phyloP scores from a whole-genome alignment of 2,329 filamentous ascomycete species.

The Hymenoscyphus scutula region DNA sequence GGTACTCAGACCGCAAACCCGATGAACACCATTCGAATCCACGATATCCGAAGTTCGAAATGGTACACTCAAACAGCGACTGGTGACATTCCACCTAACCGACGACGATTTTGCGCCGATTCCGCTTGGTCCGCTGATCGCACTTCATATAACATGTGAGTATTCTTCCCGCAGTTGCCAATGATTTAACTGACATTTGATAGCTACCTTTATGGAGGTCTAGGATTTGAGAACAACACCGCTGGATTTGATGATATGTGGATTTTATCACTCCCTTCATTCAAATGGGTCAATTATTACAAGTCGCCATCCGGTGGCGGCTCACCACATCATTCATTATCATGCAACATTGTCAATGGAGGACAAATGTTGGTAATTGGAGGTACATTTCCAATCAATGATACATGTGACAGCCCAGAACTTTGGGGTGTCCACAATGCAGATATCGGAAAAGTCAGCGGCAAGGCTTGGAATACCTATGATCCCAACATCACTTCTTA shows the following conservation, averaged over 20 bases:
- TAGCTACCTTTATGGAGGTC: slow-evolving; percentile 62
- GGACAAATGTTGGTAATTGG: slow-evolving; percentile 64
- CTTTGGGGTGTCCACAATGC: slow-evolving; percentile 56
- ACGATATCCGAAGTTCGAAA: slow-evolving; percentile 56
- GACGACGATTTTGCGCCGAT: slow-evolving; percentile 60
- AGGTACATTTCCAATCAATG: slow-evolving; percentile 51
- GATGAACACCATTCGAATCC: slow-evolving; percentile 54
- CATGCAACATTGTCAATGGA: slow-evolving; percentile 54
- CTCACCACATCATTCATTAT: slow-evolving; percentile 52
- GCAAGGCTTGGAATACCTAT: slow-evolving; percentile 51
- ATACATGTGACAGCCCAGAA: slow-evolving; percentile 51
- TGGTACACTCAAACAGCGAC: slow-evolving; percentile 60
- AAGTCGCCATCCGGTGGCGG: slow-evolving; percentile 41
- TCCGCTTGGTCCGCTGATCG: slow-evolving; percentile 57
- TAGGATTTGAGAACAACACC: slow-evolving; percentile 45
- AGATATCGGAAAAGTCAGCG: slow-evolving; percentile 51
- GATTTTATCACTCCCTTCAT: slow-evolving; percentile 42
- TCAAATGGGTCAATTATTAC: slow-evolving; percentile 36
- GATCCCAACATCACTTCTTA: slow-evolving; percentile 50
- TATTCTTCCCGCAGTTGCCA: slow-evolving; percentile 16
- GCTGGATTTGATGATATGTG: slow-evolving; percentile 61
- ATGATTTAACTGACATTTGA: slow-evolving; percentile 10
- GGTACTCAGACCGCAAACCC: slow-evolving; percentile 43
- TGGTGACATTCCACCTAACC: slow-evolving; percentile 50
- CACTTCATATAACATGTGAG: slow-evolving; percentile 64